These are phyloP conservation scores for Eimeria tenella DNA, from an alignment of 169 alveolate species.

Conservation along the genomic window DNA sequence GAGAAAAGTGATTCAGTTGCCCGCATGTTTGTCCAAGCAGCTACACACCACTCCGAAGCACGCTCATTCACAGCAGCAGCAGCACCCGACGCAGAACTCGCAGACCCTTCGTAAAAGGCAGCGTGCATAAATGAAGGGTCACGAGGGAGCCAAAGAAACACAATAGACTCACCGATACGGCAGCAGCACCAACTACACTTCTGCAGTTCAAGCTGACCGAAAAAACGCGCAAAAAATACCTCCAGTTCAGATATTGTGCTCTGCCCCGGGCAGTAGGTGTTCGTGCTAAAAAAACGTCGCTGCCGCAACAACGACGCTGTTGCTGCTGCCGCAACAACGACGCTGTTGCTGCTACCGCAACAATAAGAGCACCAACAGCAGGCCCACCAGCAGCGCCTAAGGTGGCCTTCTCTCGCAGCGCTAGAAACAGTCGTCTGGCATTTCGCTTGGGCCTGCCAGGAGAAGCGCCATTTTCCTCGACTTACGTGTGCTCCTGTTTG, in stretches of 20 bases:
- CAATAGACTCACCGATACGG: neutral
- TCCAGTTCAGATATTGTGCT: too few species aligned
- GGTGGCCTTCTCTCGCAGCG: neutral
- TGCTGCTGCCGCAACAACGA: neutral
- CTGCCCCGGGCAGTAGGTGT: too few species aligned
- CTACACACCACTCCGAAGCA: neutral
- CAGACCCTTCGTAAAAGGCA: too few species aligned
- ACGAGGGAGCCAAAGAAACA: neutral
- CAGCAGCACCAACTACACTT: neutral
- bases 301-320: too few species aligned
- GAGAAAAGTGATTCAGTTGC: neutral
- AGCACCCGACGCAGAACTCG: neutral
- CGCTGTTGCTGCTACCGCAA: constrained; percentile 2
- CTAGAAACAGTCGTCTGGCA: constrained; percentile 50
- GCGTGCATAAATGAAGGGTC: too few species aligned
- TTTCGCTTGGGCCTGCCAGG: neutral
- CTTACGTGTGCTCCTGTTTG: neutral
- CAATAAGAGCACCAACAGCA: neutral
- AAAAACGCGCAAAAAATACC: too few species aligned
- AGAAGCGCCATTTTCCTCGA: constrained; percentile 10
- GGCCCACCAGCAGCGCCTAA: neutral
- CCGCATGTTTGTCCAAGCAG: too few species aligned
- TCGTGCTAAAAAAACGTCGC: too few species aligned
- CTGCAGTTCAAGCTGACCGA: neutral
- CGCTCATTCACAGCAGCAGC: neutral